phyloP scores from a whole-genome alignment of 73 alveolate species.

The Strombidium stylifer region DNA sequence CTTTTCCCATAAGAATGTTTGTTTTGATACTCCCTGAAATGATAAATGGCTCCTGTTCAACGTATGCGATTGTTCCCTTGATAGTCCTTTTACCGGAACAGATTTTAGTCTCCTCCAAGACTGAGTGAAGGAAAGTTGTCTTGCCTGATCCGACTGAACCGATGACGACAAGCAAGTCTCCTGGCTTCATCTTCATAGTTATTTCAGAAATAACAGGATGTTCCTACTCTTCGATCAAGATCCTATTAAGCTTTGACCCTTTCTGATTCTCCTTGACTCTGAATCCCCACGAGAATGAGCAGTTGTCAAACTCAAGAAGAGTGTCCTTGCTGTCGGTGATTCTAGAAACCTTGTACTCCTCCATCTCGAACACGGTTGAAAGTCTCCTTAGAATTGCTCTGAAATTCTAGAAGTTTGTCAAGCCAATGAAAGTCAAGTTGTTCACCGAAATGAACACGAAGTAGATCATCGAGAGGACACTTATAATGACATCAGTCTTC shows the following conservation, averaged over 20 bases:
- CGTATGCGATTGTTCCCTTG: conserved; percentile 76
- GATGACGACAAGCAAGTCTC: conserved; percentile 71
- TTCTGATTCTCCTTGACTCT: too few species aligned
- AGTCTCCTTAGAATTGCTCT: background rate
- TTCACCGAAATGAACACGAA: conserved; percentile 63
- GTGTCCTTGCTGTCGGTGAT: background rate
- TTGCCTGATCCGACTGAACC: conserved; percentile 95
- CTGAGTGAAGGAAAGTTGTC: conserved; percentile 72
- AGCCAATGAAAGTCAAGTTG: conserved; percentile 19
- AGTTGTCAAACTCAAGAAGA: too few species aligned
- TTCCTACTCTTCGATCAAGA: too few species aligned
- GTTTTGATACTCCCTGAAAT: conserved; percentile 85
- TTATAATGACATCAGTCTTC: background rate
- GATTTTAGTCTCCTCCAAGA: conserved; percentile 58
- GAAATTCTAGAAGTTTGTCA: background rate
- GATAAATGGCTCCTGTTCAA: conserved; percentile 88
- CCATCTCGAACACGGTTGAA: background rate
- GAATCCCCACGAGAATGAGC: too few species aligned
- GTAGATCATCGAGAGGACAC: conserved; percentile 54
- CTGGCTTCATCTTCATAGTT: conserved; percentile 30
- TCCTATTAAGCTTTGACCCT: background rate
- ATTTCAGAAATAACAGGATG: too few species aligned
- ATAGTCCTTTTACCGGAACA: conserved; percentile 31
- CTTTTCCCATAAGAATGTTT: conserved; percentile 84
- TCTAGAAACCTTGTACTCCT: background rate